A percentile compares a stretch with the other conserved stretches of the same genome.
Evolutionary conservation across 495 filamentous ascomycete species (phyloP).

Genomic region (Penicillium coffeae): DNA sequence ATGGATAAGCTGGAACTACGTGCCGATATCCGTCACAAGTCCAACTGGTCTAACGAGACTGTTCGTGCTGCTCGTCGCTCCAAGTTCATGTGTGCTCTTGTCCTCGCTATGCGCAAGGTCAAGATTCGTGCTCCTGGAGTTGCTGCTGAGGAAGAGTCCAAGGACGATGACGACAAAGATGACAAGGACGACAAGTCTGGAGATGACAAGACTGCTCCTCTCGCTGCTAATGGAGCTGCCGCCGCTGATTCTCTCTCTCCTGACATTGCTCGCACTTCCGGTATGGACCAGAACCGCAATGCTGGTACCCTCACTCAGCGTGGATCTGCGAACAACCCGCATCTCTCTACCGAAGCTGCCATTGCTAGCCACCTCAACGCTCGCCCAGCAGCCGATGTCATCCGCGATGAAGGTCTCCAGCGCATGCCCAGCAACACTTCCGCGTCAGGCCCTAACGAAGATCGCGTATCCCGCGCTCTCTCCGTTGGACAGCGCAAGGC

Average conservation of each 20-base stretch:
- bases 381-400: constrained; percentile 39
- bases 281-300: constrained; percentile 30
- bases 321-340: constrained; percentile 22
- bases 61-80: constrained; percentile 79
- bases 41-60: constrained; percentile 92
- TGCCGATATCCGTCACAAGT: constrained; percentile 84
- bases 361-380: constrained; percentile 43
- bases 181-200: constrained; percentile 39
- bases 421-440: constrained; percentile 27
- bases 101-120: constrained; percentile 78
- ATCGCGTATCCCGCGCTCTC: constrained; percentile 31
- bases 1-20: constrained; percentile 84
- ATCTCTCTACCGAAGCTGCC: constrained; percentile 30
- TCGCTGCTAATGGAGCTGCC: constrained; percentile 11
- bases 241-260: constrained; percentile 9
- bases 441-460: not conserved
- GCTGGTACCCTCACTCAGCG: constrained; percentile 29
- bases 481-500: constrained; percentile 43
- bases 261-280: constrained; percentile 29
- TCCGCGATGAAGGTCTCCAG: constrained; percentile 19
- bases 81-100: constrained; percentile 95
- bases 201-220: constrained; percentile 5
- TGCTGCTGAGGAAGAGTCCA: constrained; percentile 60
- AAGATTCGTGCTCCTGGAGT: constrained; percentile 82
- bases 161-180: constrained; percentile 51